Conservation (phyloP, 1,284 basidiomycete genomes). For the Cutaneotrichosporon cyanovorans region DNA sequence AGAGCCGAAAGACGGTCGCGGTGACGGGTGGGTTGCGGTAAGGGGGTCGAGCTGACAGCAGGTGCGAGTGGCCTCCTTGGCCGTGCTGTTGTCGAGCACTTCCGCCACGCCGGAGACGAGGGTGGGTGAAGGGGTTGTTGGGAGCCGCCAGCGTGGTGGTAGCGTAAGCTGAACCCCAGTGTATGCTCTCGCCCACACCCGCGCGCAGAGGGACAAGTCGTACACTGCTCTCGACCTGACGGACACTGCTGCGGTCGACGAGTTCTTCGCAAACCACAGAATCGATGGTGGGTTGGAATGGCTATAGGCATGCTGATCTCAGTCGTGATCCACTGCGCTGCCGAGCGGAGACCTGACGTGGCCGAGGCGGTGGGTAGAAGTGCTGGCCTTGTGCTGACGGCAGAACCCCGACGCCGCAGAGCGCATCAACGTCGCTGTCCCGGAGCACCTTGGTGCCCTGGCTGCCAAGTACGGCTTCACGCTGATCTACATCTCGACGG, state of each 20-base stretch:
- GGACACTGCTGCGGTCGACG: conserved; percentile 41
- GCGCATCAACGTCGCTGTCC: conserved; percentile 48
- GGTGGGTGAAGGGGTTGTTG: conserved; percentile 14
- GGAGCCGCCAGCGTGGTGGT: neutral
- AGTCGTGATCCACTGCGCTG: conserved; percentile 50
- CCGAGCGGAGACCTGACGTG: conserved; percentile 47
- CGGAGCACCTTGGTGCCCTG: conserved; percentile 41
- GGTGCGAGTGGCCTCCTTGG: conserved; percentile 51
- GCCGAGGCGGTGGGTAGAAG: conserved; percentile 35
- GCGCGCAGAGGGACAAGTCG: conserved; percentile 29
- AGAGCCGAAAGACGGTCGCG: conserved; percentile 17
- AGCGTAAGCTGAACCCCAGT: conserved; percentile 20
- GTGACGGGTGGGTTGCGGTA: conserved; percentile 20
- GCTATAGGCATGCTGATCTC: neutral
- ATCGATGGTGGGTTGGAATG: conserved; percentile 35
- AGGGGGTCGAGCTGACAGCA: conserved; percentile 9
- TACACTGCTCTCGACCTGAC: conserved; percentile 48
- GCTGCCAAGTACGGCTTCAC: conserved; percentile 32
- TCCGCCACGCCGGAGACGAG: conserved; percentile 28
- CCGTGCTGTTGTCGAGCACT: conserved; percentile 41
- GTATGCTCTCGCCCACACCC: conserved; percentile 44
- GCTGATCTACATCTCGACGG: conserved; percentile 50
- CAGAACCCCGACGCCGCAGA: conserved; percentile 47
- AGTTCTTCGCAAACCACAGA: conserved; percentile 38
- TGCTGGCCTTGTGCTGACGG: conserved; percentile 3